Conservation (phyloP, 2,329 filamentous ascomycete species). For the Teratosphaeria viscida region DNA sequence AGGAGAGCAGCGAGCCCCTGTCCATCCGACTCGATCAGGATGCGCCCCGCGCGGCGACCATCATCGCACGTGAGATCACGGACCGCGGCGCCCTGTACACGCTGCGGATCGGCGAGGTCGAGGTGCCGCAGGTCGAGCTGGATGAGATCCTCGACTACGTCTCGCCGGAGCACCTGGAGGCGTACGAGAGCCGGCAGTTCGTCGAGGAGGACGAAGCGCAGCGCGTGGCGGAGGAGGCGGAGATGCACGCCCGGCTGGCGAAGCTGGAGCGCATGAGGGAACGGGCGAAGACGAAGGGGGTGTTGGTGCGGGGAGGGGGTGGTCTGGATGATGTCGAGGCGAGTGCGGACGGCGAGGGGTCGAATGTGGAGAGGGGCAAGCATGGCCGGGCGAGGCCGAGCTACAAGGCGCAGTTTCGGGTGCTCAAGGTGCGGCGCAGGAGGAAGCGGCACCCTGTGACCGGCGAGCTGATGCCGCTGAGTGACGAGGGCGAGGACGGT, state of each 20-base stretch:
- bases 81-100: constrained; percentile 14
- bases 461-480: constrained; percentile 20
- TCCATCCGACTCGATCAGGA: not conserved
- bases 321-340: not conserved
- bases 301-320: not conserved
- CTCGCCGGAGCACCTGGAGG: constrained; percentile 24
- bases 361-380: constrained; percentile 6
- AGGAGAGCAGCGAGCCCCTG: not conserved
- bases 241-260: constrained; percentile 6
- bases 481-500: constrained; percentile 15
- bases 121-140: constrained; percentile 16
- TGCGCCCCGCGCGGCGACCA: constrained; percentile 16
- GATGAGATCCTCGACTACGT: constrained; percentile 25
- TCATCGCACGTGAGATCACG: constrained; percentile 16
- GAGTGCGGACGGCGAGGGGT: not conserved
- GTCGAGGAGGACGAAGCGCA: constrained; percentile 15
- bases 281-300: constrained; percentile 2
- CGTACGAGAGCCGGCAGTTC: constrained; percentile 24
- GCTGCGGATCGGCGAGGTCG: constrained; percentile 18
- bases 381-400: constrained; percentile 23
- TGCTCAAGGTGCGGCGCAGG: constrained; percentile 11
- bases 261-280: constrained; percentile 4
- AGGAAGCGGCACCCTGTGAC: constrained; percentile 19
- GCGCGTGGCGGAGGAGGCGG: constrained; percentile 11
- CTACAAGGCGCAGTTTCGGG: constrained; percentile 21